These are phyloP conservation scores for Golubevia pallescens DNA, from an alignment of 1,284 basidiomycete genomes.

Conservation along the genomic window DNA sequence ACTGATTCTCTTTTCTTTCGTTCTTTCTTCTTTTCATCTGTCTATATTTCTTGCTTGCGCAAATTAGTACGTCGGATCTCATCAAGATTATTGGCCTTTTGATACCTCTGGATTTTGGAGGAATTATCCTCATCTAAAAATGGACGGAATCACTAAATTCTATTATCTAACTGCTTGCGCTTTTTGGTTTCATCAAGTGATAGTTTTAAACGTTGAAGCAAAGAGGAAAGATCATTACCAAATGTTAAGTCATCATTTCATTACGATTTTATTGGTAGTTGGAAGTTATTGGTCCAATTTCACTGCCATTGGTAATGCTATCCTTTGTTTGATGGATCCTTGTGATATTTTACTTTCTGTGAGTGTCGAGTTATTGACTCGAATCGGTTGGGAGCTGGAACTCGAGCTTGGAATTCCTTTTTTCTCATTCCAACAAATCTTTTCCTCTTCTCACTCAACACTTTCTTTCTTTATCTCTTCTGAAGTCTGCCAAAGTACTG, in stretches of 20 bases:
- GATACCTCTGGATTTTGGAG: constrained; percentile 46
- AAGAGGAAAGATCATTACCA: constrained; percentile 53
- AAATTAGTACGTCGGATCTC: constrained; percentile 29
- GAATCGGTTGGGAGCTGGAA: too few relatives aligned
- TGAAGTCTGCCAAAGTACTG: constrained; percentile 46
- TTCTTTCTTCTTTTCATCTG: neutral
- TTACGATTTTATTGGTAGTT: constrained; percentile 50
- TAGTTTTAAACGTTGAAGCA: constrained; percentile 57
- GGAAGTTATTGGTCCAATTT: constrained; percentile 49
- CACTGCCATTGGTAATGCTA: constrained; percentile 47
- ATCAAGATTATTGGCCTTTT: constrained; percentile 45
- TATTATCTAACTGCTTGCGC: constrained; percentile 55
- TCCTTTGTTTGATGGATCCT: constrained; percentile 58
- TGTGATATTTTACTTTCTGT: constrained; percentile 49
- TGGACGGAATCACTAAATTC: constrained; percentile 38
- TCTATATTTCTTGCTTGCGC: too few relatives aligned
- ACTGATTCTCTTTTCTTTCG: too few relatives aligned
- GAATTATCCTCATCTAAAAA: constrained; percentile 33
- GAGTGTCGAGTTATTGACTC: neutral
- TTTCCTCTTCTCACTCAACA: too few relatives aligned
- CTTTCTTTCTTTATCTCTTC: neutral
- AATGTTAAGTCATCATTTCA: constrained; percentile 60
- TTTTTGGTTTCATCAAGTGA: constrained; percentile 58
- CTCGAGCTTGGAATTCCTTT: too few relatives aligned
- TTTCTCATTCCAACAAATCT: too few relatives aligned